These are phyloP conservation scores for Platanthera zijinensis DNA, from an alignment of 106 monocot species.

Conservation along the genomic window DNA sequence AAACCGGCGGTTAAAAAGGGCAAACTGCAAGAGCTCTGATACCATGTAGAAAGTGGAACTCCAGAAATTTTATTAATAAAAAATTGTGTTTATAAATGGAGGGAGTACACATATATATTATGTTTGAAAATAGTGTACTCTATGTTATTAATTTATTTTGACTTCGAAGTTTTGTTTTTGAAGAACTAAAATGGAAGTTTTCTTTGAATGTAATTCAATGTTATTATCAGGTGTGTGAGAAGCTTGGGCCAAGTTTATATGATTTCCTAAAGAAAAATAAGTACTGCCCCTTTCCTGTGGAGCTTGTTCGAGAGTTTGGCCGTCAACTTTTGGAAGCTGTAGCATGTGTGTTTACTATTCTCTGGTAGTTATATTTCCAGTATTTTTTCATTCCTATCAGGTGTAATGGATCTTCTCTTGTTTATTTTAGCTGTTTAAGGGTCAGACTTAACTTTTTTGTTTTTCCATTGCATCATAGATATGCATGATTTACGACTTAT, in stretches of 20 bases:
- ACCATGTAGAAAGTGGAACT: neutral
- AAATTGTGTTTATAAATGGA: too few relatives aligned
- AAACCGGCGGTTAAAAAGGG: too few relatives aligned
- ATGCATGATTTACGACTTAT: conserved; percentile 98
- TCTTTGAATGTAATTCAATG: conserved; percentile 64
- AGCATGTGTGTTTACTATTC: conserved; percentile 71
- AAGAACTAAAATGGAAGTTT: conserved; percentile 26
- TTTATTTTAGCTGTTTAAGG: conserved; percentile 7
- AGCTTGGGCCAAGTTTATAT: conserved; percentile 99
- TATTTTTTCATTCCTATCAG: conserved; percentile 21
- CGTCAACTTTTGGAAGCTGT: conserved; percentile 99
- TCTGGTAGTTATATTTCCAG: conserved; percentile 11
- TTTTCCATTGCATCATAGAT: conserved; percentile 55
- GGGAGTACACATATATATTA: neutral
- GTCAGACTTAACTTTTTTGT: conserved; percentile 18
- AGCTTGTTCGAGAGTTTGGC: conserved; percentile 98
- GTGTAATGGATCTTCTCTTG: conserved; percentile 16
- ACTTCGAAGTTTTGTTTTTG: conserved; percentile 12
- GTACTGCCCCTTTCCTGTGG: conserved; percentile 88
- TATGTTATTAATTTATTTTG: conserved; percentile 3
- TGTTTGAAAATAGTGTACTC: neutral
- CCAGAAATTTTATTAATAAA: too few relatives aligned
- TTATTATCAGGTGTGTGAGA: conserved; percentile 97
- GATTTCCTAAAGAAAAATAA: conserved; percentile 99
- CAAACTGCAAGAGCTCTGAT: too few relatives aligned